A percentile compares a stretch with the other conserved stretches of the same genome.
Conservation (phyloP, 2,329 filamentous ascomycete species). For the Hymenoscyphus occultus region DNA sequence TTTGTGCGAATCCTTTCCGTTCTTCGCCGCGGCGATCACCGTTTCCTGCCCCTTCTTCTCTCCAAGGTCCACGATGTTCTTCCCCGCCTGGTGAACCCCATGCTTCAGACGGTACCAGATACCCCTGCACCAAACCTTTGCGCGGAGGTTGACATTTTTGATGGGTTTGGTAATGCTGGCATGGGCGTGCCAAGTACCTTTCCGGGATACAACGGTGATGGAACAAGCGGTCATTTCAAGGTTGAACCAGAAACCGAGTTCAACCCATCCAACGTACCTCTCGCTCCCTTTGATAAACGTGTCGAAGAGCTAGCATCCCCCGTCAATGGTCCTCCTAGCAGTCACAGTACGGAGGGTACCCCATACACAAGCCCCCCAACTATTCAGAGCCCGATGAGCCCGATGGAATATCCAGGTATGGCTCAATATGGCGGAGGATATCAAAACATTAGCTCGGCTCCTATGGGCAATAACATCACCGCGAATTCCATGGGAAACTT, state of each 20-base stretch:
- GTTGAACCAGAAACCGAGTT: slow-evolving; percentile 29
- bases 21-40: slow-evolving; percentile 71
- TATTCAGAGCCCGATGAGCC: slow-evolving; percentile 28
- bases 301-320: slow-evolving; percentile 33
- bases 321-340: slow-evolving; percentile 15
- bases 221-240: slow-evolving; percentile 34
- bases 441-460: slow-evolving; percentile 23
- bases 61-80: slow-evolving; percentile 72
- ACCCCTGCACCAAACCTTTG: slow-evolving; percentile 39
- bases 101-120: slow-evolving; percentile 58
- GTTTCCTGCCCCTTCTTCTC: slow-evolving; percentile 73
- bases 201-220: slow-evolving; percentile 29
- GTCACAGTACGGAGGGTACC: slow-evolving; percentile 20
- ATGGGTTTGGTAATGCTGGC: slow-evolving; percentile 61
- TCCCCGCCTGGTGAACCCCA: slow-evolving; percentile 58
- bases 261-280: slow-evolving; percentile 19
- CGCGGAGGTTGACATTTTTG: slow-evolving; percentile 57
- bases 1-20: slow-evolving; percentile 65
- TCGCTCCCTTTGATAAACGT: slow-evolving; percentile 29
- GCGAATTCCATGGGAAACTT: slow-evolving; percentile 21
- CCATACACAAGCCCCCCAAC: slow-evolving; percentile 29
- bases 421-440: slow-evolving; percentile 25
- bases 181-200: slow-evolving; percentile 44
- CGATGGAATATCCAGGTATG: slow-evolving; percentile 30
- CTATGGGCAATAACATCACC: slow-evolving; percentile 18